Percentiles rank a stretch among this genome's conserved stretches.
Conservation (phyloP, 805 yeast genomes). For the Schwanniomyces occidentalis region DNA sequence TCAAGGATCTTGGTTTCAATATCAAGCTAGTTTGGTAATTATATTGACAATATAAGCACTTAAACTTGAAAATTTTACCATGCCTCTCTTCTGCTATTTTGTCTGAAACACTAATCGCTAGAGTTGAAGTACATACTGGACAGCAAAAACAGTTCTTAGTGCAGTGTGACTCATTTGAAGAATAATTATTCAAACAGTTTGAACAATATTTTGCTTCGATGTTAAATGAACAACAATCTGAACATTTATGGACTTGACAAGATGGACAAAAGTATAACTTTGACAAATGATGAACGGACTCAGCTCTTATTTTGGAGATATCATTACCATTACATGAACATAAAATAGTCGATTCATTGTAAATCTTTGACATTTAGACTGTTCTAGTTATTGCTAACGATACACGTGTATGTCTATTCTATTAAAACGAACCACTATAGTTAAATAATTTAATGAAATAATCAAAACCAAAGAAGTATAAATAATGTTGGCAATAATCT, state of each 20-base stretch:
- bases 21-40: constrained; percentile 35
- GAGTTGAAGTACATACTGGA: constrained; percentile 32
- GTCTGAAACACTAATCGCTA: constrained; percentile 21
- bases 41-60: constrained; percentile 39
- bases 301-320: constrained; percentile 1
- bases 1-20: constrained; percentile 42
- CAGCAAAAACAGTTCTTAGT: constrained; percentile 42
- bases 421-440: too few relatives aligned
- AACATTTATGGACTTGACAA: constrained; percentile 33
- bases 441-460: too few relatives aligned
- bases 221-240: constrained; percentile 23
- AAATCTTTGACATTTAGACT: constrained; percentile 25
- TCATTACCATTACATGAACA: constrained; percentile 5
- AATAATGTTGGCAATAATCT: too few relatives aligned
- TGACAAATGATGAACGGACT: constrained; percentile 15
- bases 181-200: constrained; percentile 36
- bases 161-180: constrained; percentile 26
- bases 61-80: constrained; percentile 39
- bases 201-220: constrained; percentile 35
- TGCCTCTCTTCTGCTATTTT: constrained; percentile 10
- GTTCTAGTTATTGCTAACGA: too few relatives aligned
- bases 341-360: constrained; percentile 14
- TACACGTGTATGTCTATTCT: too few relatives aligned
- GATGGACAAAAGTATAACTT: constrained; percentile 37
- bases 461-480: too few relatives aligned